Conservation (phyloP, 257 asterid genomes). For the Gardenia jasminoides region DNA sequence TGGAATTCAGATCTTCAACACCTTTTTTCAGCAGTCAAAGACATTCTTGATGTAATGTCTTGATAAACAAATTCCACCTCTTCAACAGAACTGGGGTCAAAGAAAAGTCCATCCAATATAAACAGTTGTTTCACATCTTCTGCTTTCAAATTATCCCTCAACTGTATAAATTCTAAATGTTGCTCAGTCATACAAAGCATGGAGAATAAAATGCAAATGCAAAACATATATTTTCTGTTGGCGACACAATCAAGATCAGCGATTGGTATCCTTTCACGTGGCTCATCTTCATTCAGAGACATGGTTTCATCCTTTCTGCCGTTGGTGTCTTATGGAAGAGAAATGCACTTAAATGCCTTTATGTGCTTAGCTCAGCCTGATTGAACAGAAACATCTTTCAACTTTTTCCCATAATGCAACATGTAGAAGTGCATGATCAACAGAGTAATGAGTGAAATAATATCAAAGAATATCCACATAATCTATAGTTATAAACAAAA, state of each 20-base stretch:
- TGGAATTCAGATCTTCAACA: constrained; percentile 40
- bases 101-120: constrained; percentile 62
- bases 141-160: constrained; percentile 47
- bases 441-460: neutral
- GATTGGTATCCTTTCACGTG: constrained; percentile 58
- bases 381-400: too few relatives aligned
- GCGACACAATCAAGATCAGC: constrained; percentile 11
- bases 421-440: neutral
- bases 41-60: constrained; percentile 58
- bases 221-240: neutral
- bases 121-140: constrained; percentile 66
- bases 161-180: constrained; percentile 31
- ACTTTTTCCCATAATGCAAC: neutral
- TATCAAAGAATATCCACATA: neutral
- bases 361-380: neutral
- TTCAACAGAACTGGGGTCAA: constrained; percentile 52
- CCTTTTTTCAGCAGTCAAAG: constrained; percentile 48
- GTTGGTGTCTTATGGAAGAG: neutral
- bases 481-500: too few relatives aligned
- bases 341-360: neutral
- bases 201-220: constrained; percentile 4
- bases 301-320: neutral
- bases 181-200: constrained; percentile 19
- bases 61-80: constrained; percentile 54
- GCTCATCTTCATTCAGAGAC: constrained; percentile 37